Percentiles rank a stretch among this genome's conserved stretches.
phyloP scores from a whole-genome alignment of 306 rosid genomes.

The Chamaecrista fasciculata region DNA sequence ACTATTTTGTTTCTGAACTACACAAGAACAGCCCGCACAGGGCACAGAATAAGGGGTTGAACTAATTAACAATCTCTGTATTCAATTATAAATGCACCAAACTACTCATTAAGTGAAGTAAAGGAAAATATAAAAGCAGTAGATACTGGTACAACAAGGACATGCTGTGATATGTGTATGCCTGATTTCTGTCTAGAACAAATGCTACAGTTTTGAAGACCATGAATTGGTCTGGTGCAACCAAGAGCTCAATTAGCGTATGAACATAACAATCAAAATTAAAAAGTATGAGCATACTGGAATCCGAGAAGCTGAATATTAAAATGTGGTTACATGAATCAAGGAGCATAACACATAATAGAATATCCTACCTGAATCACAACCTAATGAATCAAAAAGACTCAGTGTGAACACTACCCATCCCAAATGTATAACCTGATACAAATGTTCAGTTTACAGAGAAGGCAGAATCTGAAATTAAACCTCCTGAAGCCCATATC shows the following conservation, averaged over 20 bases:
- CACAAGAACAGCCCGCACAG: neutral
- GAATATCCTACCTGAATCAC: neutral
- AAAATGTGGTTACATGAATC: neutral
- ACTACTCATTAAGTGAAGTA: neutral
- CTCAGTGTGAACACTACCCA: neutral
- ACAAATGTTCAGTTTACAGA: neutral
- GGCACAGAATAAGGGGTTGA: neutral
- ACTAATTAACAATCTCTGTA: neutral
- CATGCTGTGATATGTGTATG: neutral
- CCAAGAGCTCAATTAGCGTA: neutral
- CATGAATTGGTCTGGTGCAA: neutral
- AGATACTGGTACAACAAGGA: neutral
- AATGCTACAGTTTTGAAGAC: neutral
- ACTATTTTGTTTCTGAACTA: conserved; percentile 3
- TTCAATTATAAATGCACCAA: neutral
- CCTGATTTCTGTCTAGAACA: neutral
- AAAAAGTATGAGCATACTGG: too few species aligned
- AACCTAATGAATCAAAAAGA: neutral
- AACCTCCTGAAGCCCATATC: neutral
- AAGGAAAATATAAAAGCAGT: neutral
- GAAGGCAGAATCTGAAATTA: neutral
- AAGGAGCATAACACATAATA: neutral
- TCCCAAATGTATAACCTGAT: neutral
- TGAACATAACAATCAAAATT: too few species aligned
- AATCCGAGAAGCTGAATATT: too few species aligned